Evolutionary conservation across 2,329 filamentous ascomycete species (phyloP).

Genomic region (Exophiala sp.): DNA sequence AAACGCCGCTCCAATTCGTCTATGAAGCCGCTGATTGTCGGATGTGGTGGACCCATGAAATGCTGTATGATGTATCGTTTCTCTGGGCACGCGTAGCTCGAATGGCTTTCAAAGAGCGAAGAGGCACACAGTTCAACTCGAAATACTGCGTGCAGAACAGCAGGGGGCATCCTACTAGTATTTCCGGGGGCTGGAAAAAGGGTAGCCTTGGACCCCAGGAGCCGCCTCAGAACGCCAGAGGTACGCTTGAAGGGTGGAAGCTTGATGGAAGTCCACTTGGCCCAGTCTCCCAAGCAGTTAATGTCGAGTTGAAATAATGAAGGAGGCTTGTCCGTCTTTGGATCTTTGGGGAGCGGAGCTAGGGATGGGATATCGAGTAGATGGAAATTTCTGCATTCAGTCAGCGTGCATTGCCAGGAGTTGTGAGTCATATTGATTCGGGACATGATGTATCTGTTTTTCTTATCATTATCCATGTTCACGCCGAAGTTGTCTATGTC

Average conservation of each 20-base stretch:
- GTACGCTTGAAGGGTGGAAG: constrained; percentile 19
- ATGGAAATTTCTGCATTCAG: constrained; percentile 7
- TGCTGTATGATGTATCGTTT: constrained; percentile 47
- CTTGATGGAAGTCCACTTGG: constrained; percentile 14
- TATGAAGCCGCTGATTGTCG: constrained; percentile 58
- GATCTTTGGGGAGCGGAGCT: too few relatives aligned
- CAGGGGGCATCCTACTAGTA: constrained; percentile 24
- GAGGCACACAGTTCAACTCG: constrained; percentile 23
- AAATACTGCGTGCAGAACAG: constrained; percentile 20
- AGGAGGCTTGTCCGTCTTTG: constrained; percentile 12
- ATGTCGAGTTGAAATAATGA: constrained; percentile 9
- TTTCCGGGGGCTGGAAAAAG: constrained; percentile 23
- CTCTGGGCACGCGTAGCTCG: constrained; percentile 47
- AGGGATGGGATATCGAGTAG: too few relatives aligned
- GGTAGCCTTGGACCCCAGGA: constrained; percentile 20
- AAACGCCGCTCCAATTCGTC: constrained; percentile 53
- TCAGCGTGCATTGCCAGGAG: constrained; percentile 16
- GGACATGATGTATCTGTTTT: neutral
- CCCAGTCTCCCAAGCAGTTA: neutral
- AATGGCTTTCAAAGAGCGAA: constrained; percentile 33
- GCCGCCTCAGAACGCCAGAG: constrained; percentile 14
- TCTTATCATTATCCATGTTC: too few relatives aligned
- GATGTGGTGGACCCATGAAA: constrained; percentile 53
- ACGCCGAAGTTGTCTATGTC: too few relatives aligned
- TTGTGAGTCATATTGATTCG: neutral